Evolutionary conservation across 441 rosid genomes (phyloP).

Genomic region (Eruca vesicaria): DNA sequence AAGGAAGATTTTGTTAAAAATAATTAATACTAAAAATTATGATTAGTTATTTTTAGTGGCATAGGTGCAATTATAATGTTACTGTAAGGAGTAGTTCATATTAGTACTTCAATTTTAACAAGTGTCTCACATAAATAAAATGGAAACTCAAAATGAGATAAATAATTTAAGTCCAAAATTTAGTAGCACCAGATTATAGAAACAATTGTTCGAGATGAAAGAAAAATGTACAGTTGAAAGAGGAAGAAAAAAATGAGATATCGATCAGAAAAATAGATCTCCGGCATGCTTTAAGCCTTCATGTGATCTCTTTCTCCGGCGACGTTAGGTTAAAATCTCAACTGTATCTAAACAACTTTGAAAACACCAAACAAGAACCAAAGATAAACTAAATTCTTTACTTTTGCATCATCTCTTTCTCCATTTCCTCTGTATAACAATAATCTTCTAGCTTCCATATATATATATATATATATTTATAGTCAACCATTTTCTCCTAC

Average conservation of each 20-base stretch:
- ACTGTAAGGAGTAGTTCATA: too few relatives aligned
- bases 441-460: slow-evolving; percentile 17
- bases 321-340: slow-evolving; percentile 32
- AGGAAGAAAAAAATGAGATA: slow-evolving; percentile 26
- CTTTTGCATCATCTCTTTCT: neutral
- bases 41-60: too few relatives aligned
- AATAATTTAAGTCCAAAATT: neutral
- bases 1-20: too few relatives aligned
- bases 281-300: slow-evolving; percentile 30
- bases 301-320: slow-evolving; percentile 17
- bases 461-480: slow-evolving; percentile 9
- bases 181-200: neutral
- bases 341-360: slow-evolving; percentile 33
- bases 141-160: neutral
- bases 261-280: slow-evolving; percentile 18
- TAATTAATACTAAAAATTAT: too few relatives aligned
- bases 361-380: neutral
- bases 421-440: slow-evolving; percentile 25
- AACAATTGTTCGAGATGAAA: neutral
- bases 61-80: too few relatives aligned
- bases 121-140: neutral
- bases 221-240: slow-evolving; percentile 50
- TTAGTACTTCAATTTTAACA: too few relatives aligned
- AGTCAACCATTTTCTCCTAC: slow-evolving; percentile 1
- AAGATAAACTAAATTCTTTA: slow-evolving; percentile 8